A percentile compares a stretch with the other conserved stretches of the same genome.
These are phyloP conservation scores for Pseudoturritis turrita DNA, from an alignment of 345 rosid species.

Conservation along the genomic window DNA sequence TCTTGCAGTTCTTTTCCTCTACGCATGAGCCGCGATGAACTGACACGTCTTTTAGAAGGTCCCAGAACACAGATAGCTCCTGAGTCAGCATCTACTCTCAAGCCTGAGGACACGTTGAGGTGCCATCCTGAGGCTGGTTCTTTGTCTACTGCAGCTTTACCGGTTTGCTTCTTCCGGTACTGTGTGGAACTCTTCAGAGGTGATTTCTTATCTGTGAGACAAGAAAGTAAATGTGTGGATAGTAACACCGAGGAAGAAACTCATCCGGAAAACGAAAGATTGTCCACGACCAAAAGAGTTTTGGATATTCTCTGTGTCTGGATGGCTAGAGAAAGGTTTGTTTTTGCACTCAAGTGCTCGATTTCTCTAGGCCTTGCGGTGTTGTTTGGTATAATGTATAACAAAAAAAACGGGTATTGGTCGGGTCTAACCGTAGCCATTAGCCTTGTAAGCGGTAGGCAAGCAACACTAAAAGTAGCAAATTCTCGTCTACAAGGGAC, in stretches of 20 bases:
- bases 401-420: slow-evolving; percentile 61
- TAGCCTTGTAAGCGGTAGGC: slow-evolving; percentile 50
- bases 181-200: slow-evolving; percentile 49
- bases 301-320: slow-evolving; percentile 17
- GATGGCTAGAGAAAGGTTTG: slow-evolving; percentile 35
- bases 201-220: slow-evolving; percentile 24
- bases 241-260: background rate
- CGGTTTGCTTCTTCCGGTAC: slow-evolving; percentile 48
- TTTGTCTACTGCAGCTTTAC: slow-evolving; percentile 34
- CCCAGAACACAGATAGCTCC: slow-evolving; percentile 28
- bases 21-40: slow-evolving; percentile 34
- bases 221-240: background rate
- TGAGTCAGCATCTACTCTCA: slow-evolving; percentile 32
- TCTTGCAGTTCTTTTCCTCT: slow-evolving; percentile 50
- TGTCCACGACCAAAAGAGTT: slow-evolving; percentile 1
- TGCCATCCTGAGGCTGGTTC: slow-evolving; percentile 28
- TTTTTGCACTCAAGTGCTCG: slow-evolving; percentile 53
- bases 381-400: slow-evolving; percentile 50
- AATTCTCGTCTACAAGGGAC: slow-evolving; percentile 74
- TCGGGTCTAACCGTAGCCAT: slow-evolving; percentile 72
- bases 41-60: slow-evolving; percentile 24
- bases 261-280: slow-evolving; percentile 1
- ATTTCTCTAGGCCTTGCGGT: slow-evolving; percentile 60
- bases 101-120: slow-evolving; percentile 21
- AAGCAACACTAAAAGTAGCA: slow-evolving; percentile 49